A percentile compares a stretch with the other conserved stretches of the same genome.
phyloP scores from a whole-genome alignment of 768 basidiomycete genomes.

The Podaxis sp. region DNA sequence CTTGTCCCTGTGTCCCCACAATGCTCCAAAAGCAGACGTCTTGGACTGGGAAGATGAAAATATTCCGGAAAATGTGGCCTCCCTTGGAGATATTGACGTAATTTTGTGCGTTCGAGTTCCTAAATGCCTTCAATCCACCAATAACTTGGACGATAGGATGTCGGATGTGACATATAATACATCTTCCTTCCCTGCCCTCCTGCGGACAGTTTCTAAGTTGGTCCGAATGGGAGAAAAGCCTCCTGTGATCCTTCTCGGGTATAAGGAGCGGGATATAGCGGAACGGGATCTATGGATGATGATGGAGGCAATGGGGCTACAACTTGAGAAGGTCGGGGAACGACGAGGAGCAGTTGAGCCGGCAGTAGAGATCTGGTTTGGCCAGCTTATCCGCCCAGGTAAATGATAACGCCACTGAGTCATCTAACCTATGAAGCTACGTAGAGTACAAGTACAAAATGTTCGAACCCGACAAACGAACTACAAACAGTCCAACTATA shows the following conservation, averaged over 20 bases:
- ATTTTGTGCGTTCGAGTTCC: constrained; percentile 56
- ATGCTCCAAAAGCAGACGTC: constrained; percentile 32
- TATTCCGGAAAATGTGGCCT: constrained; percentile 44
- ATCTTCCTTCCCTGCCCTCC: constrained; percentile 73
- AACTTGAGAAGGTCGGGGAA: constrained; percentile 53
- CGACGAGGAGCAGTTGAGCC: constrained; percentile 58
- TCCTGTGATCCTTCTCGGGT: constrained; percentile 65
- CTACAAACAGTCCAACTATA: too few relatives aligned
- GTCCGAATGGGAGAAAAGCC: constrained; percentile 31
- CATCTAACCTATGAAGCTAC: too few relatives aligned
- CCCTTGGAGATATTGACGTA: constrained; percentile 48
- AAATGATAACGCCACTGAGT: too few relatives aligned
- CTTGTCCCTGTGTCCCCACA: constrained; percentile 28
- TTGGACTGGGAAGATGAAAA: constrained; percentile 78
- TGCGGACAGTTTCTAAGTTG: constrained; percentile 62
- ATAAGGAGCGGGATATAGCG: constrained; percentile 79
- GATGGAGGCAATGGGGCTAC: constrained; percentile 48
- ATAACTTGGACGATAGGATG: constrained; percentile 52
- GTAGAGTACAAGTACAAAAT: too few relatives aligned
- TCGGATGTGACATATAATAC: constrained; percentile 95
- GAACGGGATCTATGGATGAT: constrained; percentile 78
- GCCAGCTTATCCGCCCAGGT: constrained; percentile 14
- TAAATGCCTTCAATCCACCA: neutral
- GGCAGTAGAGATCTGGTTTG: constrained; percentile 74
- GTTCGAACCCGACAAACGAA: too few relatives aligned